Evolutionary conservation across 345 rosid genomes (phyloP), one percentile per base, ranked within the genome.

Genomic region (Linum trigynum): DNA sequence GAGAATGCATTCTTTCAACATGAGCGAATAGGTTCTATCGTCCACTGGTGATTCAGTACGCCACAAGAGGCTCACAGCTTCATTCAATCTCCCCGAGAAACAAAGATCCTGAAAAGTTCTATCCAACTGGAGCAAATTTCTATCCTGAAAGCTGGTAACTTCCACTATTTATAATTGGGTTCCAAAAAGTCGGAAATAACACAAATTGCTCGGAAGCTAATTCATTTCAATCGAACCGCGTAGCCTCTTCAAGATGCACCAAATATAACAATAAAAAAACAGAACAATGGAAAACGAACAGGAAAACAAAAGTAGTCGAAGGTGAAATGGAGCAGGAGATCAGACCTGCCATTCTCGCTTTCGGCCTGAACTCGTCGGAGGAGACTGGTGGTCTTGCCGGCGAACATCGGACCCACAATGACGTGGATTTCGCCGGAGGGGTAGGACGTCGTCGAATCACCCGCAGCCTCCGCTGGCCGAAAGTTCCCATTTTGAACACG

Each of bases 81-180:
- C 90, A 50, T 69, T 79, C 67, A 84, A 65, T 61, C 88, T 84
- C 72, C 92, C 95, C 7, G 71, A 59, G 57, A 74, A 57, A 75
- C 96, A 88, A 39, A 88, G 79, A 83, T 77, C 76, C 67, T 63
- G 76, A 55, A 89, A 38, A 15, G 79, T 85, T 78, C 72, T 81
- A 72, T 78, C 81, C 77, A 83, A 65, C 61, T 72, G 75, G 64
- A 61, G 37, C 63, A 66, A 55, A 65, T 75, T 73, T n/a, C 79
- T 77, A 65, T 77, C 91, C 96, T 91, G 97, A 78, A 85, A 80
- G 75, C 96, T 85, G 84, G 74, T 68, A 82, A 80, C 75, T 70
- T 56, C 75, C 63, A 73, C 59, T 66, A 16, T 37, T 63, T 32
- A 41, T 23, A 6, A 40, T 36, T 41, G 4, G 2, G 53, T 9